A percentile compares a stretch with the other conserved stretches of the same genome.
These are phyloP conservation scores for Chlorella vulgaris DNA, from an alignment of 139 green algal species.

Conservation along the genomic window DNA sequence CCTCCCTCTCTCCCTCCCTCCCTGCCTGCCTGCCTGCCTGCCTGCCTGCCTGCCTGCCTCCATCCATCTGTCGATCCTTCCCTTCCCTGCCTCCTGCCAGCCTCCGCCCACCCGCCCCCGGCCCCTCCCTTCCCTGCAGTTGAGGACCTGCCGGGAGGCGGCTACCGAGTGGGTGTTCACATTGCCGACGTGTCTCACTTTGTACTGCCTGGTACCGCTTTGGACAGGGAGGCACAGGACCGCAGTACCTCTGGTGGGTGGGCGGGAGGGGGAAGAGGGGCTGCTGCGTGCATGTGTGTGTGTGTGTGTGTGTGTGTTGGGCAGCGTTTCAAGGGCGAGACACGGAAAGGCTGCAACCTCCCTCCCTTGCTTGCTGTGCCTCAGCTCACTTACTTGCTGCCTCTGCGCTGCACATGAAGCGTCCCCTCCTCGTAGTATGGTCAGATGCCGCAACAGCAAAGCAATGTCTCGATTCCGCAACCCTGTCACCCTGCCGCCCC, in stretches of 20 bases:
- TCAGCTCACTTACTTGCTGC: too few relatives aligned
- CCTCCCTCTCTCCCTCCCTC: too few relatives aligned
- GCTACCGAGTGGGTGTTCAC: conserved; percentile 81
- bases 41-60: background rate
- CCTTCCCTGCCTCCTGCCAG: background rate
- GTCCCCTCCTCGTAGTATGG: background rate
- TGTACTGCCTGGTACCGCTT: conserved; percentile 62
- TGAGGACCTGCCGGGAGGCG: conserved; percentile 42
- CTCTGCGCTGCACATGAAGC: background rate
- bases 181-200: conserved; percentile 93
- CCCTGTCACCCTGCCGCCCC: background rate
- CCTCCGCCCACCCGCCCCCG: background rate
- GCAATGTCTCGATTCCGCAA: background rate
- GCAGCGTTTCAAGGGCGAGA: too few relatives aligned
- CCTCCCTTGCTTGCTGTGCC: too few relatives aligned
- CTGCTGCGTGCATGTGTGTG: background rate
- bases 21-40: too few relatives aligned
- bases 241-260: conserved; percentile 33
- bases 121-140: conserved; percentile 13
- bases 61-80: background rate
- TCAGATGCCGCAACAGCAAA: background rate
- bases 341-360: too few relatives aligned
- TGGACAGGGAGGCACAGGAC: conserved; percentile 84
- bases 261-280: background rate
- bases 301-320: background rate